Base-by-base conservation (phyloP, 2,329 filamentous ascomycete species). In the Epichloe typhina region DNA sequence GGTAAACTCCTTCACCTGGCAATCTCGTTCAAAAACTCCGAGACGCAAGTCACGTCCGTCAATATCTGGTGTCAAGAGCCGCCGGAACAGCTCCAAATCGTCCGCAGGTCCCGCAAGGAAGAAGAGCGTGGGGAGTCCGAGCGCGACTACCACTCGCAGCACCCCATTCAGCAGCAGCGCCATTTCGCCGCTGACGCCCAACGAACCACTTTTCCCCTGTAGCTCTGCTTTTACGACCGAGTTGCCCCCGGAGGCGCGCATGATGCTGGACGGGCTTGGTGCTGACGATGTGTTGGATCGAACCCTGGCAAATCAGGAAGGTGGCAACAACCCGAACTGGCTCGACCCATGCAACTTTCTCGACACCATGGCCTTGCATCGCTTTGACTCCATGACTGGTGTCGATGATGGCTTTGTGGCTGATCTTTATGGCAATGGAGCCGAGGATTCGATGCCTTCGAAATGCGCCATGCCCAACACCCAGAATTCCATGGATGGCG, bases 211-310 rank as follows among this genome's bases (percentile, higher is more conserved):
- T 8, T 42, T 42, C 4, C 13, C 61, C 1, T 55, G 56, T 2
- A 54, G 55, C 1, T 72, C 70, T 0, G 60, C 59, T 1, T 74
- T 74, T 48, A 73, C 71, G 0, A 58, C 69, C 0, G 66, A 72
- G 52, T 56, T 74, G 6, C 64, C 72, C 0, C 55, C 66, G 1
- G 71, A 74, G 46, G 64, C 68, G 2, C 71, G 67, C 56, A 68
- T 70, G 67, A 60, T 74, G 55, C 57, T 63, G 39, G 53, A 51
- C 6, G 64, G 64, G 6, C 49, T 66, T 12, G 63, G 64, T 33
- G 60, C 66, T 55, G 60, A 47, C 31, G 59, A 62, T 5, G 59
- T 60, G 1, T 54, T 57, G 45, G 36, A 47, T n/a, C 49, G 53
- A 12, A 56, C 38, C 8, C 13, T 58, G 41, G 58, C 56, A 17